Percentiles rank a stretch among this genome's conserved stretches.
phyloP scores from a whole-genome alignment of 2,329 filamentous ascomycete species.

The Pyrenophora seminiperda region DNA sequence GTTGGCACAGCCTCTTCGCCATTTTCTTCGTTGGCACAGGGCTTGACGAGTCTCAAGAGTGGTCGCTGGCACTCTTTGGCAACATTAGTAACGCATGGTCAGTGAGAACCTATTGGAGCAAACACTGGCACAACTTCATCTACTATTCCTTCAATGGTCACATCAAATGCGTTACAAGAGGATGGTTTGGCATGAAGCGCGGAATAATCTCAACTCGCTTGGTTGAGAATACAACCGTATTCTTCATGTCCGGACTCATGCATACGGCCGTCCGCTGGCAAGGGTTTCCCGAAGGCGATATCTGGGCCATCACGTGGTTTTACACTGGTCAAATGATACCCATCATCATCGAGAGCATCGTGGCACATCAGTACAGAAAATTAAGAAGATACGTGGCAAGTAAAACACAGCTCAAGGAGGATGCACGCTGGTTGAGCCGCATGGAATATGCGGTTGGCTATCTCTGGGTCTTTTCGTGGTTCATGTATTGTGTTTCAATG shows the following conservation, averaged over 20 bases:
- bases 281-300: slow-evolving; percentile 11
- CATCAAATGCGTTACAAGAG: slow-evolving; percentile 19
- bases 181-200: slow-evolving; percentile 13
- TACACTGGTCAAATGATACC: slow-evolving; percentile 27
- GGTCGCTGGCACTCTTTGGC: slow-evolving; percentile 20
- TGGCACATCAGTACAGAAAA: slow-evolving; percentile 12
- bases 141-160: slow-evolving; percentile 21
- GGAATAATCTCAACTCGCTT: slow-evolving; percentile 5
- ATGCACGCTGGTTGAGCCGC: not conserved
- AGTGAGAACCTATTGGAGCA: slow-evolving; percentile 25
- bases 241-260: slow-evolving; percentile 21
- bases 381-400: not conserved
- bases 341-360: slow-evolving; percentile 18
- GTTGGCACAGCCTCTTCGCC: slow-evolving; percentile 19
- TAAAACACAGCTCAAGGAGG: not conserved
- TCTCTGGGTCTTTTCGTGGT: slow-evolving; percentile 24
- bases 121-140: slow-evolving; percentile 32
- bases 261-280: slow-evolving; percentile 21
- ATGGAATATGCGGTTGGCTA: slow-evolving; percentile 21
- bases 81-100: slow-evolving; percentile 5
- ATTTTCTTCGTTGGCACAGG: slow-evolving; percentile 12
- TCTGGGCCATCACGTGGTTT: slow-evolving; percentile 20
- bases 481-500: slow-evolving; percentile 25
- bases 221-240: slow-evolving; percentile 27
- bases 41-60: slow-evolving; percentile 14